These are phyloP conservation scores for Torulaspora globosa DNA, from an alignment of 1,139 yeast species.

Conservation along the genomic window DNA sequence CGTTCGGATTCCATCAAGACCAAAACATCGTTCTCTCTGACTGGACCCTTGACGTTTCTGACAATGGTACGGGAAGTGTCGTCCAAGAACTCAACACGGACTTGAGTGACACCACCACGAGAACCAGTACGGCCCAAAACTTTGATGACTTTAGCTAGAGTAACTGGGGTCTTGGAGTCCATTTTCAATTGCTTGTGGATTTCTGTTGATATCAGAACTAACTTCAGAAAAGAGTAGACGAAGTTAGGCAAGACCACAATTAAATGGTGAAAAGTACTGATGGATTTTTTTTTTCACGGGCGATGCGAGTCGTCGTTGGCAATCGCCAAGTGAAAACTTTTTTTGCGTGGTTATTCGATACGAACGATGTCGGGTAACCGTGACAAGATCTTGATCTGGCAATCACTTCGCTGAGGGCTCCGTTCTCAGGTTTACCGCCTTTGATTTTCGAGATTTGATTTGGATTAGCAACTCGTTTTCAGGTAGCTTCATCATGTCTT, in stretches of 20 bases:
- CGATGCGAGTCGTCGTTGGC: background rate
- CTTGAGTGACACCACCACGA: constrained; percentile 99
- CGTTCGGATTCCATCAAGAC: constrained; percentile 99
- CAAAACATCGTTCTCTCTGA: constrained; percentile 98
- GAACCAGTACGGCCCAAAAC: constrained; percentile 99
- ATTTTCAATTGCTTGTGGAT: constrained; percentile 24
- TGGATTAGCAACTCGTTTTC: constrained; percentile 33
- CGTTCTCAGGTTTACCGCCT: constrained; percentile 24
- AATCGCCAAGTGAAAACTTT: constrained; percentile 12
- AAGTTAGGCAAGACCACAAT: constrained; percentile 1
- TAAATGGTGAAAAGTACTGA: constrained; percentile 4
- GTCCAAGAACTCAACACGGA: constrained; percentile 98
- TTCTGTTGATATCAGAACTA: background rate
- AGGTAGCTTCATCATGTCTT: constrained; percentile 36
- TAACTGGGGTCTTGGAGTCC: constrained; percentile 94
- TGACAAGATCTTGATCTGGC: background rate
- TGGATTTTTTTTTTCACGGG: constrained; percentile 13
- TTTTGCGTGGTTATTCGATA: constrained; percentile 21
- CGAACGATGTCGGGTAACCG: constrained; percentile 13
- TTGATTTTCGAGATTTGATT: constrained; percentile 17
- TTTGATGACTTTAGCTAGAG: constrained; percentile 98
- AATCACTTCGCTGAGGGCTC: background rate
- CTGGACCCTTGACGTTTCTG: constrained; percentile 99
- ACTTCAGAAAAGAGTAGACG: constrained; percentile 1
- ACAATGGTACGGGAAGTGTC: constrained; percentile 97